Evolutionary conservation across 306 rosid genomes (phyloP), one percentile per base, ranked within the genome.

Genomic region (Pachyrhizus erosus): DNA sequence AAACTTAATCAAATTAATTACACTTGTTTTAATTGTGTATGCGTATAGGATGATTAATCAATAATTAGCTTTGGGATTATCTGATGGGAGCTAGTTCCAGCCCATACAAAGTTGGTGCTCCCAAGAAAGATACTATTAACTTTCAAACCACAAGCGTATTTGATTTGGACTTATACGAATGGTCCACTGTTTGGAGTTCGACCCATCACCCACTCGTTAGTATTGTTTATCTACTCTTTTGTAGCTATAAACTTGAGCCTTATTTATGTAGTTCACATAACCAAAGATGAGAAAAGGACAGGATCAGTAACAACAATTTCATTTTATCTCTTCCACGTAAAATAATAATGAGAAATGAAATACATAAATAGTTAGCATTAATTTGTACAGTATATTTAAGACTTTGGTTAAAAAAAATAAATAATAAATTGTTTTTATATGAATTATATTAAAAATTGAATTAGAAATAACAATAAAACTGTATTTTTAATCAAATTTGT

Each of bases 101-200:
- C 86, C 65, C 86, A 70, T 57, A 81, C 52, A 81, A 75, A 85
- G 79, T 65, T 88, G 90, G 88, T 89, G 90, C 86, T 89, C 86
- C 87, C 88, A 77, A 89, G 89, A 83, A 87, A 89, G 91, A 90
- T 92, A 92, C 84, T 89, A 64, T 34, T 71, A 54, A 60, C 82
- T 76, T 76, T 76, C 23, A 75, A 51, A 77, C 90, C 90, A 87
- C 92, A 86, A 33, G 76, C 60, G 76, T 54, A 81, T 80, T 81
- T 83, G 76, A 62, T 79, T 78, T 70, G 33, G 48, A 20, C 37
- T 83, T 51, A 64, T 67, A 73, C 34, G 54, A 83, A 69, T 62
- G 68, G 85, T 82, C 84, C 84, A 65, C 62, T 43, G 2, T 26
- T 52, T 48, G 81, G 57, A 78, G 42, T 39, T 79, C 77, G 87